Evolutionary conservation across 2,329 filamentous ascomycete genomes (phyloP).

Genomic region (Lachnellula hyalina): DNA sequence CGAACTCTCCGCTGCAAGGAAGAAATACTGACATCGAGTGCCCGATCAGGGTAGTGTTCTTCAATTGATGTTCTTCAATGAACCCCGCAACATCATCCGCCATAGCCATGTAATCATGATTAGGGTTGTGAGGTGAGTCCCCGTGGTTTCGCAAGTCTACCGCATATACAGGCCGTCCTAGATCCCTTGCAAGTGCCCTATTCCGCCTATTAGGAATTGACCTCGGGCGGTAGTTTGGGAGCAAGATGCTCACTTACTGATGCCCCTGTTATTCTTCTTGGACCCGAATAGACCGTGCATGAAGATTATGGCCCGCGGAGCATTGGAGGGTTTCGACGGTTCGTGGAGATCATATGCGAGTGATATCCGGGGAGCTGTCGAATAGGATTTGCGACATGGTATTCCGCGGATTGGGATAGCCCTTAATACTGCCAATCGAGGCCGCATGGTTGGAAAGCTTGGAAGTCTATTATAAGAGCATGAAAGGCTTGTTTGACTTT

Average conservation of each 20-base stretch:
- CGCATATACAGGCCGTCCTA: conserved; percentile 76
- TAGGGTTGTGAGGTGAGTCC: conserved; percentile 70
- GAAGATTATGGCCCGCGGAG: conserved; percentile 66
- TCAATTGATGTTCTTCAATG: conserved; percentile 64
- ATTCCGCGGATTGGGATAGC: neutral
- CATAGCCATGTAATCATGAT: conserved; percentile 78
- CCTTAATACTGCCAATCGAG: conserved; percentile 8
- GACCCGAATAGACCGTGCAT: conserved; percentile 93
- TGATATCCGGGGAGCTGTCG: conserved; percentile 10
- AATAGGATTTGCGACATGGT: conserved; percentile 10
- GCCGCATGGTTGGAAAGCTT: conserved; percentile 11
- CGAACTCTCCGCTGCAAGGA: neutral
- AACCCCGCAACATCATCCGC: conserved; percentile 79
- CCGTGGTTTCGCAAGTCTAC: conserved; percentile 92
- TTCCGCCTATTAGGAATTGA: conserved; percentile 7
- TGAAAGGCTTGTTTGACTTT: too few species aligned
- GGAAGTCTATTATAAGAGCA: neutral
- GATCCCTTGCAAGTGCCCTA: conserved; percentile 74
- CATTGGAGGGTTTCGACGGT: conserved; percentile 44
- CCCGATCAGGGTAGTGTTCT: conserved; percentile 72
- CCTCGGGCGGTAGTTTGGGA: neutral
- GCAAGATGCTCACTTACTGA: conserved; percentile 68
- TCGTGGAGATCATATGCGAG: conserved; percentile 64
- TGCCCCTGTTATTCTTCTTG: conserved; percentile 89
- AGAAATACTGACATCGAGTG: conserved; percentile 72